Percentiles rank a stretch among this genome's conserved stretches.
Conservation (phyloP, 2,329 filamentous ascomycete genomes). For the Aspergillus sp. region DNA sequence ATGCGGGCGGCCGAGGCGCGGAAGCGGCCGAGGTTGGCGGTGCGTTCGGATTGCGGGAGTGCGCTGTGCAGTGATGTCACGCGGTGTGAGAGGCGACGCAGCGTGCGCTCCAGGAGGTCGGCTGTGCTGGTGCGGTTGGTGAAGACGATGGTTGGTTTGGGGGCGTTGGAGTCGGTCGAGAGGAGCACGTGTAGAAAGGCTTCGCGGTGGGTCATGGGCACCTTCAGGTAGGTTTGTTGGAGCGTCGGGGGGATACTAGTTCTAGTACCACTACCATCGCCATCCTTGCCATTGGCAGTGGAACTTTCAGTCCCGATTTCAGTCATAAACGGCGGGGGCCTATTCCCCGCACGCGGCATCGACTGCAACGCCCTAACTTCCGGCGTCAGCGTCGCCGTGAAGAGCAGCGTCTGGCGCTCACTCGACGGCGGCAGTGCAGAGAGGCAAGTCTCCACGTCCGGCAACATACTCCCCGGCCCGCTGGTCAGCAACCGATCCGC, state of each 20-base stretch:
- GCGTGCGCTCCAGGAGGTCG: conserved; percentile 77
- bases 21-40: conserved; percentile 83
- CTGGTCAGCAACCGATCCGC: conserved; percentile 78
- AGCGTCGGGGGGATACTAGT: conserved; percentile 73
- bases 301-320: conserved; percentile 61
- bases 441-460: conserved; percentile 83
- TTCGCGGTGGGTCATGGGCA: conserved; percentile 86
- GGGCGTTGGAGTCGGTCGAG: conserved; percentile 63
- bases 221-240: conserved; percentile 74
- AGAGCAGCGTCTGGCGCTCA: conserved; percentile 84
- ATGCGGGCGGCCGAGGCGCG: conserved; percentile 81
- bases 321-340: conserved; percentile 75
- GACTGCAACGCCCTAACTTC: conserved; percentile 83
- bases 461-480: conserved; percentile 78
- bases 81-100: conserved; percentile 77
- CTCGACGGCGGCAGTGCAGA: conserved; percentile 67
- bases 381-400: conserved; percentile 90
- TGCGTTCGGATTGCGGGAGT: conserved; percentile 74
- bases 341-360: conserved; percentile 59
- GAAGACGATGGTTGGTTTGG: conserved; percentile 82
- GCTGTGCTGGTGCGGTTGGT: conserved; percentile 87
- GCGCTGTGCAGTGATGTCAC: conserved; percentile 86
- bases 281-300: too few species aligned
- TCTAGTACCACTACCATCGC: conserved; percentile 29
- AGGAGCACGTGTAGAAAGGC: conserved; percentile 89